These are phyloP conservation scores for Wickerhamomyces sp. DNA, from an alignment of 1,139 yeast genomes.

Conservation along the genomic window DNA sequence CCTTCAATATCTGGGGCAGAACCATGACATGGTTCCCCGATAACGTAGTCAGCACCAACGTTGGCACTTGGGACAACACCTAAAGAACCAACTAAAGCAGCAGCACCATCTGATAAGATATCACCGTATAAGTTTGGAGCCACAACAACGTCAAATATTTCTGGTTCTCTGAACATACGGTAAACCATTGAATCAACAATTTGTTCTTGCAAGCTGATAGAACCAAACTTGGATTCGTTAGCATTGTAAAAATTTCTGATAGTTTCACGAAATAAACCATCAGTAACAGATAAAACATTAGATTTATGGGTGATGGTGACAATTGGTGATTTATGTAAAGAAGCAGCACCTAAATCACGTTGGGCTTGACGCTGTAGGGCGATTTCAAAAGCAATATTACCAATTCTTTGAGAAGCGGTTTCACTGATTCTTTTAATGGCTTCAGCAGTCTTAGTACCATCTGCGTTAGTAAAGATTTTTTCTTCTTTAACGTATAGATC, in stretches of 20 bases:
- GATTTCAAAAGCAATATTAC: conserved; percentile 86
- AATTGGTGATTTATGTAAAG: conserved; percentile 53
- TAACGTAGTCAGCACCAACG: conserved; percentile 92
- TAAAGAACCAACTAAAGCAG: conserved; percentile 95
- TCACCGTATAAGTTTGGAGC: conserved; percentile 99
- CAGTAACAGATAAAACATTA: conserved; percentile 86
- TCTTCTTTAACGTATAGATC: conserved; percentile 95
- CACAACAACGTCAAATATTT: conserved; percentile 93
- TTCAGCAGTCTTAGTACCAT: conserved; percentile 86
- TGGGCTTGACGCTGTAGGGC: conserved; percentile 86
- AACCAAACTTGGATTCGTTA: conserved; percentile 50
- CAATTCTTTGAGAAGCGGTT: conserved; percentile 78
- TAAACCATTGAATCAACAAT: conserved; percentile 99
- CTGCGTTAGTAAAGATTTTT: conserved; percentile 61
- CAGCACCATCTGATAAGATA: conserved; percentile 96
- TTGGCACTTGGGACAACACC: conserved; percentile 99
- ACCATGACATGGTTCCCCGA: conserved; percentile 99
- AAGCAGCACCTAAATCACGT: conserved; percentile 58
- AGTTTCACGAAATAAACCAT: conserved; percentile 94
- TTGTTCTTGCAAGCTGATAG: conserved; percentile 80
- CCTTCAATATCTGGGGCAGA: conserved; percentile 99
- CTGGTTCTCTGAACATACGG: conserved; percentile 97
- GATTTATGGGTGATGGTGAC: conserved; percentile 96
- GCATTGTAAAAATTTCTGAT: conserved; percentile 73
- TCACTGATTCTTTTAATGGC: conserved; percentile 96